Percentiles rank a stretch among this genome's conserved stretches.
phyloP scores from a whole-genome alignment of 768 basidiomycete genomes.

The Harrya chromipes region DNA sequence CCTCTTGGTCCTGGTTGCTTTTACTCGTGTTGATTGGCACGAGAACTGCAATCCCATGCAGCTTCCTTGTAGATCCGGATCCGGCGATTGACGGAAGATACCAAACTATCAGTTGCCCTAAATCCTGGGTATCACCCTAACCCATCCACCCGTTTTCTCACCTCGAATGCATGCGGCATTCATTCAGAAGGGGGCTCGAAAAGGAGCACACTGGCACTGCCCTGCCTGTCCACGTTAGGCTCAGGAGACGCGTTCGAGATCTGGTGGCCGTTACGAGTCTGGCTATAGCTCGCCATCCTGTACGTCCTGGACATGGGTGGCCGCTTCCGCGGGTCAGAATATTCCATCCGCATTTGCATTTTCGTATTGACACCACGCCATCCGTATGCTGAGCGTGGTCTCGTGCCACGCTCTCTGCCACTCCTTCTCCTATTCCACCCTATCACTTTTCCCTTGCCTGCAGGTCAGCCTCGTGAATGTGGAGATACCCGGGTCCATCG shows the following conservation, averaged over 20 bases:
- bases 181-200: not conserved
- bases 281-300: slow-evolving; percentile 15
- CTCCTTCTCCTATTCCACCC: slow-evolving; percentile 12
- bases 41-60: slow-evolving; percentile 8
- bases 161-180: slow-evolving; percentile 1
- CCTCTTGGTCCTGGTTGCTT: not conserved
- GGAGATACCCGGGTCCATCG: slow-evolving; percentile 20
- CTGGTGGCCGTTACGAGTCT: not conserved
- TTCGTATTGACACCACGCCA: not conserved
- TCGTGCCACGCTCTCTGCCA: slow-evolving; percentile 7
- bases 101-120: slow-evolving; percentile 13
- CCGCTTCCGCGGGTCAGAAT: slow-evolving; percentile 15
- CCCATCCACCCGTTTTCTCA: not conserved
- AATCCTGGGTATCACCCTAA: slow-evolving; percentile 22
- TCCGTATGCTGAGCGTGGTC: not conserved
- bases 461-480: slow-evolving; percentile 9
- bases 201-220: slow-evolving; percentile 1
- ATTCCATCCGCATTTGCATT: slow-evolving; percentile 1
- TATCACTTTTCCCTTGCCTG: slow-evolving; percentile 5
- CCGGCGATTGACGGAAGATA: slow-evolving; percentile 27
- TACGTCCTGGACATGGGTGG: slow-evolving; percentile 8
- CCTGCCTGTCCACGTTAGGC: slow-evolving; percentile 4
- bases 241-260: slow-evolving; percentile 3
- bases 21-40: slow-evolving; percentile 20
- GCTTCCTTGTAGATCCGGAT: slow-evolving; percentile 27